These are phyloP conservation scores for Phytophthora capsici DNA, from an alignment of 352 stramenopile species.

Conservation along the genomic window DNA sequence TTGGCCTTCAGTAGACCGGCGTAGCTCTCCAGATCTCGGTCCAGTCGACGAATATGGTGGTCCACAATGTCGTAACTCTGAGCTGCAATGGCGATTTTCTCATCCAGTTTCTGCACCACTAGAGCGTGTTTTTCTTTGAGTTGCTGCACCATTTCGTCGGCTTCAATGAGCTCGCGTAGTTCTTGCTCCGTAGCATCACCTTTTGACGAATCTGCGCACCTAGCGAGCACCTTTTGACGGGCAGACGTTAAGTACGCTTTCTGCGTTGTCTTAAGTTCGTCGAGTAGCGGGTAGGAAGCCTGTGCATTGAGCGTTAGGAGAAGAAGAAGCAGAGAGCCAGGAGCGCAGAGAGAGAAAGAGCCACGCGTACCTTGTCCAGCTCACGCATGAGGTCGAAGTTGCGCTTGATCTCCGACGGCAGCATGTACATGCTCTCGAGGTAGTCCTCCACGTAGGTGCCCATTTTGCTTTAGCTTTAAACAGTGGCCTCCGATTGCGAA, in stretches of 20 bases:
- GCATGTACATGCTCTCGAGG: slow-evolving; percentile 91
- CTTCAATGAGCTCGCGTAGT: slow-evolving; percentile 69
- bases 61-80: slow-evolving; percentile 90
- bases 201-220: slow-evolving; percentile 54
- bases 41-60: slow-evolving; percentile 84
- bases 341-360: background rate
- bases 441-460: slow-evolving; percentile 90
- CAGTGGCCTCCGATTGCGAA: too few species aligned
- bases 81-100: slow-evolving; percentile 88
- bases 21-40: slow-evolving; percentile 82
- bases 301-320: slow-evolving; percentile 24
- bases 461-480: slow-evolving; percentile 52
- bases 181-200: slow-evolving; percentile 69
- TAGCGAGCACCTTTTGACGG: slow-evolving; percentile 66
- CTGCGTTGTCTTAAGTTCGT: slow-evolving; percentile 74
- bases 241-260: slow-evolving; percentile 67
- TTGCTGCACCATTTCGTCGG: slow-evolving; percentile 49
- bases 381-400: slow-evolving; percentile 92
- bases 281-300: slow-evolving; percentile 81
- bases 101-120: slow-evolving; percentile 86
- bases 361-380: slow-evolving; percentile 75
- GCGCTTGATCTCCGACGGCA: slow-evolving; percentile 89
- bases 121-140: slow-evolving; percentile 69
- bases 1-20: slow-evolving; percentile 71
- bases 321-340: background rate